A percentile compares a stretch with the other conserved stretches of the same genome.
Evolutionary conservation across 139 green algal genomes (phyloP).

Genomic region (Parachlorella kessleri): DNA sequence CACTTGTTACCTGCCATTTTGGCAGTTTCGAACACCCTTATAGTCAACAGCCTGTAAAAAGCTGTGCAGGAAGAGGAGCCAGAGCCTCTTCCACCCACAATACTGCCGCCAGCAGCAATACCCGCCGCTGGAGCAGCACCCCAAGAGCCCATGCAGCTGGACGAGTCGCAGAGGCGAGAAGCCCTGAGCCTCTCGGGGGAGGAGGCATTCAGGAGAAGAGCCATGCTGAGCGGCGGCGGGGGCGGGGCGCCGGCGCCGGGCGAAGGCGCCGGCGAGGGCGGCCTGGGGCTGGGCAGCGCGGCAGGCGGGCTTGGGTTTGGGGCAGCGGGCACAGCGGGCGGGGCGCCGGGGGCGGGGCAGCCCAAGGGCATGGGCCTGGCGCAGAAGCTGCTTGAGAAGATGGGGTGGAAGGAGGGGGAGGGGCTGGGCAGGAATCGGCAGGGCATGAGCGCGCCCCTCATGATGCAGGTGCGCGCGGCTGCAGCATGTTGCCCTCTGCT

Average conservation of each 20-base stretch:
- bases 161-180: constrained; percentile 26
- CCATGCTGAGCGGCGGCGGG: not conserved
- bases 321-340: not conserved
- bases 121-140: constrained; percentile 19
- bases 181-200: constrained; percentile 56
- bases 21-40: constrained; percentile 10
- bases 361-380: constrained; percentile 41
- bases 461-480: too few relatives aligned
- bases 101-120: too few relatives aligned
- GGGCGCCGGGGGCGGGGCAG: not conserved
- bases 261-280: not conserved
- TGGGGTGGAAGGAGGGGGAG: constrained; percentile 94
- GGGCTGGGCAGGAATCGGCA: constrained; percentile 74
- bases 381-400: constrained; percentile 94
- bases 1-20: too few relatives aligned
- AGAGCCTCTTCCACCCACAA: too few relatives aligned
- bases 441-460: constrained; percentile 89
- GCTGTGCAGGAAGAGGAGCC: constrained; percentile 14
- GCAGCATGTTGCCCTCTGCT: too few relatives aligned
- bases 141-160: constrained; percentile 1
- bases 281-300: not conserved
- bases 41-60: constrained; percentile 15
- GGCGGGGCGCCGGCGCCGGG: not conserved
- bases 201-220: constrained; percentile 52
- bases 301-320: not conserved